A percentile compares a stretch with the other conserved stretches of the same genome.
These are phyloP conservation scores for Thalassiosira hispida DNA, from an alignment of 352 stramenopile species.

Conservation along the genomic window DNA sequence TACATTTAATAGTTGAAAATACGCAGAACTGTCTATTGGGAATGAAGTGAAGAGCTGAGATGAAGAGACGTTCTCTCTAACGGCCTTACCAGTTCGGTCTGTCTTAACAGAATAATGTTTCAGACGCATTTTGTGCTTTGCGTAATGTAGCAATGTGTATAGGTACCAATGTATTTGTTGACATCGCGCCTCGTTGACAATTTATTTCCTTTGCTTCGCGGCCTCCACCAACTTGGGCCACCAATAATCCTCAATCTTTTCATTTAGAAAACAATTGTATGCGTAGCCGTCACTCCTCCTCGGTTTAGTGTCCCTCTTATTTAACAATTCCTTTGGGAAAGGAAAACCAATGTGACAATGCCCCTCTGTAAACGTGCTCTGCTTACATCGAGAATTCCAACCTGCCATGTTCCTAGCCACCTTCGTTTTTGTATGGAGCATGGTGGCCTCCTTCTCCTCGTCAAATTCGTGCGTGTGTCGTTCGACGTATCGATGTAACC, in stretches of 20 bases:
- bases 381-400: constrained; percentile 58
- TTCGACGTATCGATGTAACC: constrained; percentile 47
- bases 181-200: too few species aligned
- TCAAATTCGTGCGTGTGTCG: constrained; percentile 66
- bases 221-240: constrained; percentile 56
- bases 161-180: too few species aligned
- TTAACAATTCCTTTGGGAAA: constrained; percentile 59
- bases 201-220: constrained; percentile 23
- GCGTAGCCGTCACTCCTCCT: constrained; percentile 57
- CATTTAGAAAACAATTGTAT: constrained; percentile 83
- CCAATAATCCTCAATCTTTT: constrained; percentile 75
- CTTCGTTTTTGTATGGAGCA: constrained; percentile 82
- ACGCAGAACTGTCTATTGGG: too few species aligned
- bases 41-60: too few species aligned
- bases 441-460: constrained; percentile 76
- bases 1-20: too few species aligned
- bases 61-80: too few species aligned
- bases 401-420: constrained; percentile 63
- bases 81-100: too few species aligned
- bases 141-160: too few species aligned
- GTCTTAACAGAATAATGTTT: too few species aligned
- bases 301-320: constrained; percentile 1
- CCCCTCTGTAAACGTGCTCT: constrained; percentile 5
- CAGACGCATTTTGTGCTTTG: too few species aligned
- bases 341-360: constrained; percentile 73